Evolutionary conservation across 768 basidiomycete genomes (phyloP).

Genomic region (Lactarius trivialis): DNA sequence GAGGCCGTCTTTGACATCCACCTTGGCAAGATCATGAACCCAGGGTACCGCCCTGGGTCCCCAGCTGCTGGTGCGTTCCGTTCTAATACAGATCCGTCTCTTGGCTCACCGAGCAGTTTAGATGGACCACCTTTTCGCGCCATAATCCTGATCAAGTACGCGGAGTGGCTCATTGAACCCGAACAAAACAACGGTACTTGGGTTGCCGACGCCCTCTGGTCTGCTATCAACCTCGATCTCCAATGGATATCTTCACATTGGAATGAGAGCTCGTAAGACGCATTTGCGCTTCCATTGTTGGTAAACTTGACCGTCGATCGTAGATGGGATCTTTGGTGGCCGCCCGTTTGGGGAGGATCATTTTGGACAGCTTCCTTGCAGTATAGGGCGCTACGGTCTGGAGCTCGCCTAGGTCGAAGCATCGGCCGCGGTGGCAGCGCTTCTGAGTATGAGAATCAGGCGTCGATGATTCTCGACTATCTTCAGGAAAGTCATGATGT

Average conservation of each 20-base stretch:
- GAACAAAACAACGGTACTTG: conserved; percentile 6
- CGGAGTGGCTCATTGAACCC: conserved; percentile 12
- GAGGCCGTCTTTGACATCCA: conserved; percentile 9
- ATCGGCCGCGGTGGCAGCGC: neutral
- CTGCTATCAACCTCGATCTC: conserved; percentile 14
- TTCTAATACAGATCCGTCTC: neutral
- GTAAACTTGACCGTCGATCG: neutral
- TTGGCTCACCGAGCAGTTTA: neutral
- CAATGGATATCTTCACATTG: conserved; percentile 13
- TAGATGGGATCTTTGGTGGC: conserved; percentile 19
- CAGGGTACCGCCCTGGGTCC: neutral
- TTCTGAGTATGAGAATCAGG: conserved; percentile 1
- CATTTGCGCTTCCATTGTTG: neutral
- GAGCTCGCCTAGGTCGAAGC: conserved; percentile 9
- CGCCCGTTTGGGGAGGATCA: conserved; percentile 11
- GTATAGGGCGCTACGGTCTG: conserved; percentile 7
- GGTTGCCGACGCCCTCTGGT: conserved; percentile 7
- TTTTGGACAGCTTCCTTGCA: conserved; percentile 16
- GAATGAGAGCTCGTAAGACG: conserved; percentile 18
- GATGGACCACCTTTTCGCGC: conserved; percentile 13
- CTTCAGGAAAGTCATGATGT: conserved; percentile 6
- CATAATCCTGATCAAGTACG: conserved; percentile 10
- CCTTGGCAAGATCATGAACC: neutral
- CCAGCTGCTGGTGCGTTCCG: conserved; percentile 10
- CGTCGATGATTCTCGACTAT: conserved; percentile 14